Percentiles rank a stretch among this genome's conserved stretches.
These are phyloP conservation scores for Penicillium nordicum DNA, from an alignment of 2,329 filamentous ascomycete genomes.

Conservation along the genomic window DNA sequence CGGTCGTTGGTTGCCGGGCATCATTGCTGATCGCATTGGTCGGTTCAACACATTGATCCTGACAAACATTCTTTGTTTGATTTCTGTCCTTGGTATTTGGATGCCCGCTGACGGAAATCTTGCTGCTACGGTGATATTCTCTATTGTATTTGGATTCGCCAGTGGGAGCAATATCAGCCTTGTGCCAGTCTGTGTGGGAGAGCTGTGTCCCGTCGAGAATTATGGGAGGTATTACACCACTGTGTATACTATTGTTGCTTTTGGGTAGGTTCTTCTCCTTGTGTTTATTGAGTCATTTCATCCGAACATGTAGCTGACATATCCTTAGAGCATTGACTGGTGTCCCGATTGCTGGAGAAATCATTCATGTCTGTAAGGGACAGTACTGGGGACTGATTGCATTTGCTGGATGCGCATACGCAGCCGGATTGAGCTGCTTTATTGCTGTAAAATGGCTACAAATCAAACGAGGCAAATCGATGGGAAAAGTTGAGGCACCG, in stretches of 20 bases:
- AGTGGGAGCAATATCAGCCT: constrained; percentile 40
- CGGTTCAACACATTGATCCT: constrained; percentile 32
- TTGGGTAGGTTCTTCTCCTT: constrained; percentile 15
- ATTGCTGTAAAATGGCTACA: constrained; percentile 7
- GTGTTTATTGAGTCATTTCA: neutral
- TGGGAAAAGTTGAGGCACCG: neutral
- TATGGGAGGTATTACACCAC: constrained; percentile 44
- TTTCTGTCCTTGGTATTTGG: constrained; percentile 29
- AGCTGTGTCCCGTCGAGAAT: constrained; percentile 43
- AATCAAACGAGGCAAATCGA: constrained; percentile 1
- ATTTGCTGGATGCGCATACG: constrained; percentile 17
- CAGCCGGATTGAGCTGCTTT: constrained; percentile 16
- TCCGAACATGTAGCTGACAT: constrained; percentile 2
- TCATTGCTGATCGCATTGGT: constrained; percentile 32
- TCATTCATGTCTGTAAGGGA: constrained; percentile 29
- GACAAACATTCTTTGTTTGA: constrained; percentile 25
- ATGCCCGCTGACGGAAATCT: constrained; percentile 22
- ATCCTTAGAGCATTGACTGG: constrained; percentile 23
- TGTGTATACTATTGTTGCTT: constrained; percentile 30
- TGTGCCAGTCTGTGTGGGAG: constrained; percentile 45
- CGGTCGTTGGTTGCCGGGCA: constrained; percentile 33
- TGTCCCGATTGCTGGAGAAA: constrained; percentile 26
- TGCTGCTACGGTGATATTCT: constrained; percentile 20
- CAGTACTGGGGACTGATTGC: constrained; percentile 29
- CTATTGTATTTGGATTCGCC: constrained; percentile 35